Percentiles rank a stretch among this genome's conserved stretches.
Evolutionary conservation across 495 filamentous ascomycete genomes (phyloP).

Genomic region (Aspergillus ellipticus): DNA sequence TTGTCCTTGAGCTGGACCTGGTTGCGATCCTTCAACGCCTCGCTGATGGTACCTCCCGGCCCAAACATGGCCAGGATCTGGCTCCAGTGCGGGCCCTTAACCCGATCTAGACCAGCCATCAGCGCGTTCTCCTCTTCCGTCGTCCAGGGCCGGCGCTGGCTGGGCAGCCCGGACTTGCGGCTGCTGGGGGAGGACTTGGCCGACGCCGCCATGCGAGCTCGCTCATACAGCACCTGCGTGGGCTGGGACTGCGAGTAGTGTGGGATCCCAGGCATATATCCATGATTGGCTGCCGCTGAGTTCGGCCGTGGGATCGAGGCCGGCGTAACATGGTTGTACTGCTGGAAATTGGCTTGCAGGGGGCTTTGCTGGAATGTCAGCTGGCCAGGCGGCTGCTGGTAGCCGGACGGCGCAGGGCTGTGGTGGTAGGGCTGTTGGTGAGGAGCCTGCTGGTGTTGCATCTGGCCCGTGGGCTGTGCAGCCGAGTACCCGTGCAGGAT

Average conservation of each 20-base stretch:
- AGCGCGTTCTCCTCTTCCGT: constrained; percentile 87
- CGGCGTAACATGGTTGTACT: constrained; percentile 41
- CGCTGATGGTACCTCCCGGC: constrained; percentile 73
- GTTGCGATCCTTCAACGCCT: constrained; percentile 85
- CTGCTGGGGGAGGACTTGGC: constrained; percentile 72
- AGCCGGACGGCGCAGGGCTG: constrained; percentile 38
- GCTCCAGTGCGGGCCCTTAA: constrained; percentile 93
- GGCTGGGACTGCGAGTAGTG: constrained; percentile 70
- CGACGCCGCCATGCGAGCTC: constrained; percentile 75
- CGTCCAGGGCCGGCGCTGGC: constrained; percentile 85
- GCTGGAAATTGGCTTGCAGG: constrained; percentile 42
- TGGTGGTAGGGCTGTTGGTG: constrained; percentile 38
- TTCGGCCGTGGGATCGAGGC: constrained; percentile 32
- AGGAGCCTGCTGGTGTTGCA: constrained; percentile 28
- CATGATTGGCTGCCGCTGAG: constrained; percentile 39
- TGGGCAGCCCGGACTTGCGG: constrained; percentile 71
- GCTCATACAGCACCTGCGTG: constrained; percentile 75
- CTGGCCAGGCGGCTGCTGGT: constrained; percentile 32
- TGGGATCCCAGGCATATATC: constrained; percentile 50
- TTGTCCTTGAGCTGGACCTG: constrained; percentile 97
- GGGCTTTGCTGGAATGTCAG: constrained; percentile 42
- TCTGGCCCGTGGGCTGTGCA: constrained; percentile 21
- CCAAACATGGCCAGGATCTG: constrained; percentile 91
- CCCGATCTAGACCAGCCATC: constrained; percentile 86
- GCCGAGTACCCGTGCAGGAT: constrained; percentile 18